A percentile compares a stretch with the other conserved stretches of the same genome.
These are phyloP conservation scores for Panellus pusillus DNA, from an alignment of 768 basidiomycete species.

Conservation along the genomic window DNA sequence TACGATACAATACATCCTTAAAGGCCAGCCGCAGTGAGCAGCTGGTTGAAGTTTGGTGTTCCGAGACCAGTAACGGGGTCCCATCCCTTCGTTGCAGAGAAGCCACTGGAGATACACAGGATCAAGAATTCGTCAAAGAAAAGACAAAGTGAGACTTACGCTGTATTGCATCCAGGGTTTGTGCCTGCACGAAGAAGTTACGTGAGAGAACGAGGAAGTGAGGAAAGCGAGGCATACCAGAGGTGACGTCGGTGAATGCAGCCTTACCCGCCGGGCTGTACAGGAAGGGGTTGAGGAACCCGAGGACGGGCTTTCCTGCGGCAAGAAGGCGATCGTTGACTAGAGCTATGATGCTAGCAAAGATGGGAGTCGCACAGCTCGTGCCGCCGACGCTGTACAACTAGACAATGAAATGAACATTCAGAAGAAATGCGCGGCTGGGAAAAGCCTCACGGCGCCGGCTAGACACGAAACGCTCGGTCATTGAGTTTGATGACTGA, in stretches of 20 bases:
- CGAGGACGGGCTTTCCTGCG: slow-evolving; percentile 22
- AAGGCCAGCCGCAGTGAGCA: no score
- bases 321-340: slow-evolving; percentile 40
- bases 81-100: no score
- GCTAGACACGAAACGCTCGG: neutral
- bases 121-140: no score
- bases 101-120: no score
- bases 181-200: neutral
- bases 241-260: slow-evolving; percentile 38
- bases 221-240: slow-evolving; percentile 5
- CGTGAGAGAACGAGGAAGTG: neutral
- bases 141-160: neutral
- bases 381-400: slow-evolving; percentile 36
- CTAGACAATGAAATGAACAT: neutral
- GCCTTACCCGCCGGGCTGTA: slow-evolving; percentile 16
- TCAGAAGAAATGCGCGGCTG: neutral
- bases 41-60: no score
- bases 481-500: slow-evolving; percentile 1
- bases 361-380: slow-evolving; percentile 42
- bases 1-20: no score
- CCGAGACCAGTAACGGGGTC: no score
- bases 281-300: neutral
- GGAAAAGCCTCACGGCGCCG: neutral
- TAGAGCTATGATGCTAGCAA: slow-evolving; percentile 42
- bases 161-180: slow-evolving; percentile 6